Evolutionary conservation across 2,329 filamentous ascomycete genomes (phyloP).

Genomic region (Hypomyces rosellus): DNA sequence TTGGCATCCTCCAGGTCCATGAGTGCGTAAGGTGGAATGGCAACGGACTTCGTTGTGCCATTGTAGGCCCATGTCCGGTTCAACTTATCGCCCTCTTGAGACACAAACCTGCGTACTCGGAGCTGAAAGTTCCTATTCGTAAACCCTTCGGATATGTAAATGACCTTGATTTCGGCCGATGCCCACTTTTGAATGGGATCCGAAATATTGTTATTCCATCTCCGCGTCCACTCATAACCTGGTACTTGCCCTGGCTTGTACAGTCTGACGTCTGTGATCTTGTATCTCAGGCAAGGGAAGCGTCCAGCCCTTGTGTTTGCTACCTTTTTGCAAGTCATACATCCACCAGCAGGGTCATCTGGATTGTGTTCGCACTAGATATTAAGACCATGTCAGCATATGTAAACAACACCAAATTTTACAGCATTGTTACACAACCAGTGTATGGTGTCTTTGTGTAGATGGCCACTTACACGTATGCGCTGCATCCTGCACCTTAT

Average conservation of each 20-base stretch:
- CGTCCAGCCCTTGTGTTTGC: constrained; percentile 44
- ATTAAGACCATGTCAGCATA: background rate
- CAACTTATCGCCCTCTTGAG: constrained; percentile 49
- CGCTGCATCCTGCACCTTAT: constrained; percentile 57
- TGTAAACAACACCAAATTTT: background rate
- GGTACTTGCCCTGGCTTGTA: constrained; percentile 54
- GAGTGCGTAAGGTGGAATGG: constrained; percentile 50
- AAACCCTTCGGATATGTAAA: constrained; percentile 49
- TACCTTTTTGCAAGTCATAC: constrained; percentile 48
- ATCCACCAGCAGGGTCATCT: constrained; percentile 40
- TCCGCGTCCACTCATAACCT: constrained; percentile 52
- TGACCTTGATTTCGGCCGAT: constrained; percentile 41
- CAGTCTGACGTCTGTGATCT: constrained; percentile 51
- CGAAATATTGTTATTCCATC: constrained; percentile 50
- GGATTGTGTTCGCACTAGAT: constrained; percentile 47
- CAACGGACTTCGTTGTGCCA: constrained; percentile 41
- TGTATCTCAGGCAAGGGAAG: constrained; percentile 54
- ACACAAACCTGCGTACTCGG: constrained; percentile 48
- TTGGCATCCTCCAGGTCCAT: constrained; percentile 48
- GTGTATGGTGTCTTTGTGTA: no score
- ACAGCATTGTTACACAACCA: no score
- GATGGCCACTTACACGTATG: constrained; percentile 45
- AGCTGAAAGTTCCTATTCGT: constrained; percentile 42
- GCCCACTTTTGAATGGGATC: constrained; percentile 53
- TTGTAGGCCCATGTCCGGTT: constrained; percentile 46